Evolutionary conservation across 352 stramenopile genomes (phyloP), one percentile per base, ranked within the genome.

Genomic region (Phytophthora foliorum): DNA sequence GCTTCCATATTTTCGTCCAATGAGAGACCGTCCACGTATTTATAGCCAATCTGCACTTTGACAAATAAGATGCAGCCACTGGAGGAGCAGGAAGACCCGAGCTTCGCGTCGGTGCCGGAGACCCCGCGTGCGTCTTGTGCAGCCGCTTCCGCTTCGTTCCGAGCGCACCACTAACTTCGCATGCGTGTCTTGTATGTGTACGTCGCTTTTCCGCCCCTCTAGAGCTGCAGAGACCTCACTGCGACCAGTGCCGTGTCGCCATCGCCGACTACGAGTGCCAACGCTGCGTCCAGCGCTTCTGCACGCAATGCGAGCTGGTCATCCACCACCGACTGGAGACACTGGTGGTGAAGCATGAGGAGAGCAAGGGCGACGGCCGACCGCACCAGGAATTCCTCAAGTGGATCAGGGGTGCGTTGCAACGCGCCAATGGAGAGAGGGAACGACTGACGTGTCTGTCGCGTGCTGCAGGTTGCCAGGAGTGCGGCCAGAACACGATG

Each of bases 171-270:
- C 34, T 70, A 60, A 71, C 19, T 57, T 4, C 0, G 4, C 10
- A 13, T 57, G 29, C 25, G 6, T 70, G 0, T 55, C 38, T 22
- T 8, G 16, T 64, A 51, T 16, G 38, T 70, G 22, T 3, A 16
- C 8, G 3, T 46, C 17, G 6, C 65, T 44, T 49, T 31, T 48
- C 7, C 13, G 25, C 4, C 8, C 39, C 8, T 49, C 14, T 25
- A 91, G 82, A 83, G 49, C 69, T 93, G n/a, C 74, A 78, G 57
- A 68, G 76, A n/a, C 66, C 62, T 5, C 63, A 60, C 19, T 91
- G 85, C 45, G 53, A 74, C 27, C 57, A 69, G 62, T 91, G 83
- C 62, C 45, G 19, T 21, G 50, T 63, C 4, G 66, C 67, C 21
- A 74, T 80, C 27, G 85, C 83, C 11, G 68, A 78, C 19, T 71